These are phyloP conservation scores for Hemisphaericaspora lyxosophila DNA, from an alignment of 1,139 yeast species.

Conservation along the genomic window DNA sequence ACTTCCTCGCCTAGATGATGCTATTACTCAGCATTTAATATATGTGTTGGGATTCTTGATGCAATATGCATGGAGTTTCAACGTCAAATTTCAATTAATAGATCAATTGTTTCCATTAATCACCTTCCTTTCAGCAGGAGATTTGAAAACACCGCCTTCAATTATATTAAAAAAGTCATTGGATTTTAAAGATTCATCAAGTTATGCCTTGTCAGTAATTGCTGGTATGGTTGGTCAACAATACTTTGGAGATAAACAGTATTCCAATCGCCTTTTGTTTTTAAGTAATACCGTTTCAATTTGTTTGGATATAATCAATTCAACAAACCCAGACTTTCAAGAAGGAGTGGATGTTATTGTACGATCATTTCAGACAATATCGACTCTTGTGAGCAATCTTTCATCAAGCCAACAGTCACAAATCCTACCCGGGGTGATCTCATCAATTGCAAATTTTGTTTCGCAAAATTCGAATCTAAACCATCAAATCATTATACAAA, in stretches of 20 bases:
- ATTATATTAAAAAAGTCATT: conserved; percentile 9
- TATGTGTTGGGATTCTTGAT: conserved; percentile 31
- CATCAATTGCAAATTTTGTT: conserved; percentile 32
- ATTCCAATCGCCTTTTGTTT: conserved; percentile 21
- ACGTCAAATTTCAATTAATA: conserved; percentile 23
- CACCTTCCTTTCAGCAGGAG: conserved; percentile 22
- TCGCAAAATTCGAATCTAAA: conserved; percentile 25
- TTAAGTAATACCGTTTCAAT: conserved; percentile 30
- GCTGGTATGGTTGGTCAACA: conserved; percentile 7
- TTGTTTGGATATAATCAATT: conserved; percentile 19
- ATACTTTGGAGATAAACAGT: conserved; percentile 19
- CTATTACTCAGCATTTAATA: conserved; percentile 23
- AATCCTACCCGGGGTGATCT: conserved; percentile 42
- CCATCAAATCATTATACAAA: conserved; percentile 20
- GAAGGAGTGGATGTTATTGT: conserved; percentile 8
- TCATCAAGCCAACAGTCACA: conserved; percentile 33
- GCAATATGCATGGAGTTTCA: conserved; percentile 32
- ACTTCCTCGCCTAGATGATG: conserved; percentile 23
- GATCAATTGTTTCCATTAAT: conserved; percentile 41
- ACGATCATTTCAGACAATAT: conserved; percentile 8
- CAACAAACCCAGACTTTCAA: conserved; percentile 12
- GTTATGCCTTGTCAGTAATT: conserved; percentile 9
- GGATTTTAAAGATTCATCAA: conserved; percentile 22
- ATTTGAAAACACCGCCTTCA: conserved; percentile 7
- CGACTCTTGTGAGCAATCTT: conserved; percentile 13